These are phyloP conservation scores for Byssochlamys sp. DNA, from an alignment of 2,329 filamentous ascomycete species.

Conservation along the genomic window DNA sequence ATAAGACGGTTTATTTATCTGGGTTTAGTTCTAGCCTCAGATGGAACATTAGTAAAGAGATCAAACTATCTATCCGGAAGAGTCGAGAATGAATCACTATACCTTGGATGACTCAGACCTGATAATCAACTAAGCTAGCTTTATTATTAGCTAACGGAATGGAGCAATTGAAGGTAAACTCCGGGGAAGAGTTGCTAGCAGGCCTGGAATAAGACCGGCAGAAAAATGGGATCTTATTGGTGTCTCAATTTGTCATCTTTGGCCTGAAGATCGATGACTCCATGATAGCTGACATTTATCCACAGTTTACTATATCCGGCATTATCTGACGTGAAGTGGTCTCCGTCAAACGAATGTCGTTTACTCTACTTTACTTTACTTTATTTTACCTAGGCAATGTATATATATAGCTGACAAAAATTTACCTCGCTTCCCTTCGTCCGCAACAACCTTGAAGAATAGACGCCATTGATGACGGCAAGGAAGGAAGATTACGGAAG, in stretches of 20 bases:
- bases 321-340: background rate
- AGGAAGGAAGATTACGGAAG: background rate
- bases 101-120: background rate
- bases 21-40: too few relatives aligned
- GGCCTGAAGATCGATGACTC: background rate
- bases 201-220: background rate
- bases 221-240: background rate
- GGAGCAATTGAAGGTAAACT: background rate
- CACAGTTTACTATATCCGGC: background rate
- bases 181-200: background rate
- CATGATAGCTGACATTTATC: background rate
- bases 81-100: background rate
- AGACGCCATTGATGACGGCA: too few relatives aligned
- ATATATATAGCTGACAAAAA: background rate
- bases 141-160: background rate
- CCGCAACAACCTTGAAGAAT: background rate
- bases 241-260: background rate
- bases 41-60: too few relatives aligned
- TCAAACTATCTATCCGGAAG: background rate
- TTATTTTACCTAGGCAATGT: too few relatives aligned
- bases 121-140: background rate
- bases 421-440: background rate
- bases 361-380: too few relatives aligned
- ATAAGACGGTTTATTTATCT: too few relatives aligned
- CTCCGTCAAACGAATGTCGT: background rate